A percentile compares a stretch with the other conserved stretches of the same genome.
Conservation (phyloP, 371 early-diverging fungal genomes). For the Choanephora cucurbitarum region DNA sequence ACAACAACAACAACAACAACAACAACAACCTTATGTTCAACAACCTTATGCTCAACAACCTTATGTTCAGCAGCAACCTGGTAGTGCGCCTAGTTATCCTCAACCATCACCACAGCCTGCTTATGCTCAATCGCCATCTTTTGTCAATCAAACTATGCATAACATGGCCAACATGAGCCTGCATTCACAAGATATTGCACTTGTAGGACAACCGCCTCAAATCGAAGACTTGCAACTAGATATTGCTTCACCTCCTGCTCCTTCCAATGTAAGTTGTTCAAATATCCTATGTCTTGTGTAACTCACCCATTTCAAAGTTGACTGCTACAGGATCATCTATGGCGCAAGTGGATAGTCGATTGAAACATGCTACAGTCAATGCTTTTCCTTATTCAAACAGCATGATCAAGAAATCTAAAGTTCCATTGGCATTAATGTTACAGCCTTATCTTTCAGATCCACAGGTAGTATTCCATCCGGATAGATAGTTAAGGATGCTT, state of each 20-base stretch:
- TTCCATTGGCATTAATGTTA: slow-evolving; percentile 78
- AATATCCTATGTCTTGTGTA: slow-evolving; percentile 4
- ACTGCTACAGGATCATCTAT: slow-evolving; percentile 44
- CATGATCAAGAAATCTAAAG: slow-evolving; percentile 65
- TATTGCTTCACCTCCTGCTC: slow-evolving; percentile 36
- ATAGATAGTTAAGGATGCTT: background rate
- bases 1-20: background rate
- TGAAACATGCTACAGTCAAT: slow-evolving; percentile 76
- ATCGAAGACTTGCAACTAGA: slow-evolving; percentile 46
- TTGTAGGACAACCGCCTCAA: slow-evolving; percentile 56
- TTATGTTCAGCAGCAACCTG: background rate
- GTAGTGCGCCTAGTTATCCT: background rate
- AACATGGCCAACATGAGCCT: slow-evolving; percentile 31
- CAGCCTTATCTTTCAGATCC: slow-evolving; percentile 64
- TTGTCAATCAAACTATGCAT: slow-evolving; percentile 15
- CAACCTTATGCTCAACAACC: slow-evolving; percentile 1
- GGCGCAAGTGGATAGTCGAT: slow-evolving; percentile 50
- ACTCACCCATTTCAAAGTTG: slow-evolving; percentile 23
- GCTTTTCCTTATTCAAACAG: slow-evolving; percentile 67
- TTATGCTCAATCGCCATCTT: background rate
- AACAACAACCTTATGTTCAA: background rate
- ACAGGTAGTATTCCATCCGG: slow-evolving; percentile 32
- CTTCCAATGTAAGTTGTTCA: slow-evolving; percentile 37
- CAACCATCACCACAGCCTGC: slow-evolving; percentile 4
- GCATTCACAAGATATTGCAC: slow-evolving; percentile 30